A percentile compares a stretch with the other conserved stretches of the same genome.
phyloP scores from a whole-genome alignment of 106 monocot genomes.

The Apostasia ramifera region DNA sequence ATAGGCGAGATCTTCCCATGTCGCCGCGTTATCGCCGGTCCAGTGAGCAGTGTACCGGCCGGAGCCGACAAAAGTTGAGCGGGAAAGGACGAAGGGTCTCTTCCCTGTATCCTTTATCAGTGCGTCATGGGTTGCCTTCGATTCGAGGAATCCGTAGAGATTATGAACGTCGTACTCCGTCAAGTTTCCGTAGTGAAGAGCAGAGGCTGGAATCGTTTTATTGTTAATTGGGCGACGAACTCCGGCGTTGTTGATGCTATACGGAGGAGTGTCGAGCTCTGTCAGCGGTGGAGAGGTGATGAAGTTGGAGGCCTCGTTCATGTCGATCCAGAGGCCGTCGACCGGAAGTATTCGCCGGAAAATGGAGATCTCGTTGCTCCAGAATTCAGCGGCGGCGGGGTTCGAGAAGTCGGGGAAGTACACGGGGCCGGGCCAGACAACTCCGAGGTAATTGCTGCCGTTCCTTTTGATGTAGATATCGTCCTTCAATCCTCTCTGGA shows the following conservation, averaged over 20 bases:
- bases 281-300: slow-evolving; percentile 23
- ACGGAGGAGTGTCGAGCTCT: slow-evolving; percentile 46
- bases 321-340: slow-evolving; percentile 82
- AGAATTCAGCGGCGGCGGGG: slow-evolving; percentile 39
- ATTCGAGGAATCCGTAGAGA: slow-evolving; percentile 44
- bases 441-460: slow-evolving; percentile 26
- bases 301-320: slow-evolving; percentile 85
- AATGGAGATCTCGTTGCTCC: slow-evolving; percentile 37
- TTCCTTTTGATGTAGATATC: slow-evolving; percentile 43
- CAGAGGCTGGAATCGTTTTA: slow-evolving; percentile 39
- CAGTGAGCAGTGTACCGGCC: slow-evolving; percentile 57
- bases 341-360: slow-evolving; percentile 42
- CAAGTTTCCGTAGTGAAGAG: slow-evolving; percentile 50
- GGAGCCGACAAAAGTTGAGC: slow-evolving; percentile 59
- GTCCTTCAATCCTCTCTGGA: slow-evolving; percentile 25
- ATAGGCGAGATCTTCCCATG: slow-evolving; percentile 49
- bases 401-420: slow-evolving; percentile 72
- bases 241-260: slow-evolving; percentile 48
- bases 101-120: slow-evolving; percentile 33
- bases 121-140: slow-evolving; percentile 39
- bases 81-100: slow-evolving; percentile 51
- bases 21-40: slow-evolving; percentile 57
- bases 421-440: slow-evolving; percentile 57
- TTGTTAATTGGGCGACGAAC: slow-evolving; percentile 21
- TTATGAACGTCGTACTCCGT: slow-evolving; percentile 68